Conservation (phyloP, 805 yeast genomes). For the Candida ascalaphidarum region DNA sequence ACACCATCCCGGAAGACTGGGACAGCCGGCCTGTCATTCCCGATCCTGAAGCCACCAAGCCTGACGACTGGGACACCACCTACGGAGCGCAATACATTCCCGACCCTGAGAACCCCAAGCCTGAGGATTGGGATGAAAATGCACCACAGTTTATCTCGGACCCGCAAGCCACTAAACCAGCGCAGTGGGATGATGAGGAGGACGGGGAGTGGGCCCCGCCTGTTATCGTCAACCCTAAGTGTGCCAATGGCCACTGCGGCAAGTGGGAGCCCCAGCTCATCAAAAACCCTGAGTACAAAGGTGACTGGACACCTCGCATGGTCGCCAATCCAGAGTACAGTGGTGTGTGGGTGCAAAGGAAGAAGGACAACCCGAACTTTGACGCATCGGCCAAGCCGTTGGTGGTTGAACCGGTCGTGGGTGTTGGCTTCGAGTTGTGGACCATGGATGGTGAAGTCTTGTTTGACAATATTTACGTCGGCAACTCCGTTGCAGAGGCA, state of each 20-base stretch:
- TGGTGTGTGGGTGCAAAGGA: slow-evolving; percentile 71
- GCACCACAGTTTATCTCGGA: slow-evolving; percentile 52
- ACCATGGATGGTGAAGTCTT: slow-evolving; percentile 67
- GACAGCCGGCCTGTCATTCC: slow-evolving; percentile 58
- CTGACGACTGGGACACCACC: slow-evolving; percentile 78
- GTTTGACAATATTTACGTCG: slow-evolving; percentile 80
- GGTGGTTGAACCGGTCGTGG: slow-evolving; percentile 62
- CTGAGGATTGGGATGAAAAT: slow-evolving; percentile 74
- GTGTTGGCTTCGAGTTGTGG: slow-evolving; percentile 86
- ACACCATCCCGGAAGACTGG: slow-evolving; percentile 73
- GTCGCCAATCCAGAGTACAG: slow-evolving; percentile 67
- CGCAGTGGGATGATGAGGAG: slow-evolving; percentile 82
- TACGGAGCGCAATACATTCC: slow-evolving; percentile 50
- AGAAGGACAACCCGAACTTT: slow-evolving; percentile 62
- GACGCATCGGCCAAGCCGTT: slow-evolving; percentile 51
- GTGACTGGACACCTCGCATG: slow-evolving; percentile 68
- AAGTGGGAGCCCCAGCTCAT: slow-evolving; percentile 64
- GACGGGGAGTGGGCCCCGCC: slow-evolving; percentile 85
- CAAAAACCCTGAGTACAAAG: slow-evolving; percentile 63
- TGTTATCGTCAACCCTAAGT: slow-evolving; percentile 61
- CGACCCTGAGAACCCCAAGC: slow-evolving; percentile 62
- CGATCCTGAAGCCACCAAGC: slow-evolving; percentile 65
- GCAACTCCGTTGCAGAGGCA: slow-evolving; percentile 79
- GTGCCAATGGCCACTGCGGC: slow-evolving; percentile 72
- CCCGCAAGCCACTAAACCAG: slow-evolving; percentile 61